Conservation (phyloP, 2,329 filamentous ascomycete genomes). For the Trichoderma sp. region DNA sequence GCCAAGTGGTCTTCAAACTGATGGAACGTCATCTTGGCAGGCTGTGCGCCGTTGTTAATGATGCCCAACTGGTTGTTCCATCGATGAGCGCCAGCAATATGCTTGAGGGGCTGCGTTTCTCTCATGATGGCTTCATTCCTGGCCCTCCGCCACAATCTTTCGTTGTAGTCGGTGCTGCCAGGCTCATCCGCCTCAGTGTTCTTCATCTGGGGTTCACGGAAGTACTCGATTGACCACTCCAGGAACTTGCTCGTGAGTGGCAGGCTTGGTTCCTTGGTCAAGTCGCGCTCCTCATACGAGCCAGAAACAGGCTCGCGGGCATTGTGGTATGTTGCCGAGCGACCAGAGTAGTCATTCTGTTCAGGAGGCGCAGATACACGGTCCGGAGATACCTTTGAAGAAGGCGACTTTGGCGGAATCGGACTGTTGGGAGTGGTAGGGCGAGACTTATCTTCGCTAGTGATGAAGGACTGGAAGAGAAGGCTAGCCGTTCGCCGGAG, state of each 20-base stretch:
- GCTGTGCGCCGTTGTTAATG: slow-evolving; percentile 85
- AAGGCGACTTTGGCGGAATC: slow-evolving; percentile 31
- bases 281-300: slow-evolving; percentile 63
- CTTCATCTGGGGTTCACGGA: slow-evolving; percentile 98
- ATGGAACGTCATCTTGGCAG: slow-evolving; percentile 91
- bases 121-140: slow-evolving; percentile 90
- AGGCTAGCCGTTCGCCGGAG: slow-evolving; percentile 63
- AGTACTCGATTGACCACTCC: slow-evolving; percentile 97
- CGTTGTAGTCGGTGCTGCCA: slow-evolving; percentile 93
- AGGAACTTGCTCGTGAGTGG: slow-evolving; percentile 82
- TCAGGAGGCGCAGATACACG: slow-evolving; percentile 60
- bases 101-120: slow-evolving; percentile 91
- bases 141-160: slow-evolving; percentile 85
- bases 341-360: slow-evolving; percentile 65
- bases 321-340: slow-evolving; percentile 69
- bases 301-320: slow-evolving; percentile 78
- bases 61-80: slow-evolving; percentile 84
- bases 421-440: slow-evolving; percentile 33
- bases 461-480: slow-evolving; percentile 58
- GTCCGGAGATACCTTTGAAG: slow-evolving; percentile 41
- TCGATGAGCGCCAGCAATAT: slow-evolving; percentile 76
- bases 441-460: slow-evolving; percentile 44
- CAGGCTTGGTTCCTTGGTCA: slow-evolving; percentile 58
- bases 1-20: slow-evolving; percentile 96
- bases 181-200: slow-evolving; percentile 93